phyloP scores from a whole-genome alignment of 768 basidiomycete species.

The Mycena galericulata region DNA sequence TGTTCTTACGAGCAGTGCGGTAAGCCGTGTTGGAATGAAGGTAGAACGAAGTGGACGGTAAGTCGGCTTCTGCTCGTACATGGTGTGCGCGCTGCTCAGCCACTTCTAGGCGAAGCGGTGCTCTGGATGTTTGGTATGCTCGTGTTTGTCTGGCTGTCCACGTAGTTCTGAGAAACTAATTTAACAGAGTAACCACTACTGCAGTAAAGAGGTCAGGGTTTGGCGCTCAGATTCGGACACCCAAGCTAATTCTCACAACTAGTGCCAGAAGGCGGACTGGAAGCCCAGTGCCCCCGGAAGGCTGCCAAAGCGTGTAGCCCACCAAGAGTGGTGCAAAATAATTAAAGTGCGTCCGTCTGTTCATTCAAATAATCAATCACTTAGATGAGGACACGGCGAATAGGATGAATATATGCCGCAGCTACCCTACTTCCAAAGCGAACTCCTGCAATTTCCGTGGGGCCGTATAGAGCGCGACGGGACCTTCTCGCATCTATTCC shows the following conservation, averaged over 20 bases:
- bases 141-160: not conserved
- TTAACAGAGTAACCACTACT: constrained; percentile 20
- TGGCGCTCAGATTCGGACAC: not conserved
- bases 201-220: constrained; percentile 23
- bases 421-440: constrained; percentile 45
- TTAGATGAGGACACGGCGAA: not conserved
- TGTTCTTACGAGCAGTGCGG: constrained; percentile 23
- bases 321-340: constrained; percentile 47
- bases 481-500: constrained; percentile 48
- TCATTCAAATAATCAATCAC: not conserved
- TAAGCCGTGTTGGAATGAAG: constrained; percentile 18
- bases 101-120: constrained; percentile 22
- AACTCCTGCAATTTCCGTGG: constrained; percentile 55
- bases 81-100: not conserved
- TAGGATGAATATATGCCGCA: constrained; percentile 49
- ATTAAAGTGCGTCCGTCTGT: constrained; percentile 41
- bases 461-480: constrained; percentile 55
- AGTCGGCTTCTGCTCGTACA: constrained; percentile 4
- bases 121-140: constrained; percentile 22
- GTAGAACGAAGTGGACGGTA: constrained; percentile 21
- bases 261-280: constrained; percentile 54
- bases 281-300: constrained; percentile 37
- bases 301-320: constrained; percentile 36
- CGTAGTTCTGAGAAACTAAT: not conserved
- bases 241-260: not conserved